Conservation (phyloP, 257 asterid genomes). For the Petunia axillaris region DNA sequence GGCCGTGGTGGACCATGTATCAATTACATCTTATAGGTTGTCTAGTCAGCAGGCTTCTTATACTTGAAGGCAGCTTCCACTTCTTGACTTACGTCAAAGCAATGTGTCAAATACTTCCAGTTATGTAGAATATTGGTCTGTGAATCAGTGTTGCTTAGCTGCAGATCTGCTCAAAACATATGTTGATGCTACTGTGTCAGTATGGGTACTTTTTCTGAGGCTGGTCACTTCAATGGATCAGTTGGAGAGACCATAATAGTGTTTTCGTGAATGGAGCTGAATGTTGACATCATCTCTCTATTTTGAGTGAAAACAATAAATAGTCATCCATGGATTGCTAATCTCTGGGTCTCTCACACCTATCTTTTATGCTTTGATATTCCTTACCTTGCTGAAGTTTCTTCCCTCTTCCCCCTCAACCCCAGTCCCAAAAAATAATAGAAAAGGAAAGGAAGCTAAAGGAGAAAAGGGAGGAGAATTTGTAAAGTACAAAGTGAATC, state of each 20-base stretch:
- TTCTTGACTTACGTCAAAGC: neutral
- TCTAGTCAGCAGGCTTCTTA: neutral
- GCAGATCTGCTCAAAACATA: neutral
- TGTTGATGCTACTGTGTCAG: neutral
- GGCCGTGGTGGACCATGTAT: neutral
- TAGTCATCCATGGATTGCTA: constrained; percentile 12
- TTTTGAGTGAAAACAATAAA: neutral
- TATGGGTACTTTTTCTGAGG: neutral
- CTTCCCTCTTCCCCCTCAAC: neutral
- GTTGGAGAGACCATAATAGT: neutral
- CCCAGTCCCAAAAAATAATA: neutral
- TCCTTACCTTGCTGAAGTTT: neutral
- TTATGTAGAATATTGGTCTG: too few relatives aligned
- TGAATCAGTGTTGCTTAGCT: neutral
- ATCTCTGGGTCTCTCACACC: neutral
- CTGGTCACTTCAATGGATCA: neutral
- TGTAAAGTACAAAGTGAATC: neutral
- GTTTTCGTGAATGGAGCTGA: constrained; percentile 11
- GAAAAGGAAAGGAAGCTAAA: neutral
- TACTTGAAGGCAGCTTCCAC: neutral
- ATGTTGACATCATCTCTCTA: neutral
- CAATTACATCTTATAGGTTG: too few relatives aligned
- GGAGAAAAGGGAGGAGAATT: neutral
- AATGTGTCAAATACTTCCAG: neutral
- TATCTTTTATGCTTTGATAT: constrained; percentile 14